Conservation (phyloP, 352 stramenopile genomes). For the Phytophthora constricta region DNA sequence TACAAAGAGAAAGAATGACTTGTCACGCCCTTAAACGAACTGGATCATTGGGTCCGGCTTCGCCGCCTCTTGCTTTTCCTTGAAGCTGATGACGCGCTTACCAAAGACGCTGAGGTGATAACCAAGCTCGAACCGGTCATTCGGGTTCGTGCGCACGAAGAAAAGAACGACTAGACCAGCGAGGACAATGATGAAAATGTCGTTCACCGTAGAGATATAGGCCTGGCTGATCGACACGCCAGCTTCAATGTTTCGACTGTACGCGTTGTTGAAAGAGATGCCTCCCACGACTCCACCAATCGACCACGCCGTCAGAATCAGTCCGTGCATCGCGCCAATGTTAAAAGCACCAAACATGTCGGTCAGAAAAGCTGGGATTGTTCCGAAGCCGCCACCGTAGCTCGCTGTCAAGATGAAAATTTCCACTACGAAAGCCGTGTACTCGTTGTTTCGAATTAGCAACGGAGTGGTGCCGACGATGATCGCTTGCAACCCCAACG, state of each 20-base stretch:
- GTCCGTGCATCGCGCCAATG: slow-evolving; percentile 83
- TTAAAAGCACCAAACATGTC: slow-evolving; percentile 89
- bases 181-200: slow-evolving; percentile 67
- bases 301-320: slow-evolving; percentile 86
- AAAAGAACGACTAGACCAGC: slow-evolving; percentile 56
- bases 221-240: slow-evolving; percentile 51
- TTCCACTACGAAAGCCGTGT: slow-evolving; percentile 60
- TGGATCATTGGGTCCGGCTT: neutral
- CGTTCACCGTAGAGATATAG: slow-evolving; percentile 75
- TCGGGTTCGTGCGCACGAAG: slow-evolving; percentile 70
- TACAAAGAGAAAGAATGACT: neutral
- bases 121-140: slow-evolving; percentile 68
- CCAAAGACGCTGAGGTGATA: slow-evolving; percentile 77
- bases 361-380: slow-evolving; percentile 78
- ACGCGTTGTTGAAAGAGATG: slow-evolving; percentile 72
- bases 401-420: slow-evolving; percentile 75
- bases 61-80: slow-evolving; percentile 49
- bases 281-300: slow-evolving; percentile 77
- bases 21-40: neutral
- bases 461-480: slow-evolving; percentile 65
- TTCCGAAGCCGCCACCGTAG: slow-evolving; percentile 81
- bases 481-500: slow-evolving; percentile 58
- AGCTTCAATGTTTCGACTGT: slow-evolving; percentile 40
- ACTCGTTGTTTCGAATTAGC: slow-evolving; percentile 64
- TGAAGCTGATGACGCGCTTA: slow-evolving; percentile 62